A percentile compares a stretch with the other conserved stretches of the same genome.
Conservation (phyloP, 1,139 yeast genomes). For the Arxiozyma heterogenica region DNA sequence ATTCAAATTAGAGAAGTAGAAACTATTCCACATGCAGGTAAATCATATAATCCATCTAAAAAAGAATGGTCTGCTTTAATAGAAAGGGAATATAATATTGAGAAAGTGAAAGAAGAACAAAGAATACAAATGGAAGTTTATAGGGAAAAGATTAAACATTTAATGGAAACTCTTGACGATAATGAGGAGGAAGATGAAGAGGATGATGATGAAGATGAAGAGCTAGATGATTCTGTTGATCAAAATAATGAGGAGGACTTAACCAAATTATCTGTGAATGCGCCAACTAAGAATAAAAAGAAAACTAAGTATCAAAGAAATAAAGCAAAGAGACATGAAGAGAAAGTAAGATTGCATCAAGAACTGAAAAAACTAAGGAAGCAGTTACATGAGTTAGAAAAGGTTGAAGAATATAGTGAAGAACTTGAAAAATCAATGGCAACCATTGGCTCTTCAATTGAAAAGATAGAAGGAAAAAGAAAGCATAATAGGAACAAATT, state of each 20-base stretch:
- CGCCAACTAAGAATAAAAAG: slow-evolving; percentile 57
- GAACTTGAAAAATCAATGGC: slow-evolving; percentile 18
- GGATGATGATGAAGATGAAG: slow-evolving; percentile 29
- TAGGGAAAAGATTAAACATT: slow-evolving; percentile 50
- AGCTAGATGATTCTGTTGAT: slow-evolving; percentile 35
- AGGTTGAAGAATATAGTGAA: slow-evolving; percentile 43
- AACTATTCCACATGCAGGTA: slow-evolving; percentile 67
- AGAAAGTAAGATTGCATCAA: slow-evolving; percentile 45
- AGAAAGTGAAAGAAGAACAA: slow-evolving; percentile 57
- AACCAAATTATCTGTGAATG: slow-evolving; percentile 55
- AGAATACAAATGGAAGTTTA: slow-evolving; percentile 53
- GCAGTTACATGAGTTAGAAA: slow-evolving; percentile 49
- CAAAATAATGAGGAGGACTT: slow-evolving; percentile 32
- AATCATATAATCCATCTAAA: slow-evolving; percentile 84
- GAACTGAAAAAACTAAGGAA: slow-evolving; percentile 51
- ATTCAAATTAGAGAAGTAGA: slow-evolving; percentile 41
- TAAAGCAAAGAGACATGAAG: slow-evolving; percentile 56
- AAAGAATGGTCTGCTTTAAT: slow-evolving; percentile 75
- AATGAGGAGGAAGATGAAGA: slow-evolving; percentile 41
- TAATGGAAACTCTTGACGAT: slow-evolving; percentile 54
- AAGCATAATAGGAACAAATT: slow-evolving; percentile 34
- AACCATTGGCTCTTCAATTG: neutral
- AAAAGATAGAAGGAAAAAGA: slow-evolving; percentile 21
- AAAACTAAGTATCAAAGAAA: slow-evolving; percentile 76
- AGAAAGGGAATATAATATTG: slow-evolving; percentile 55